Conservation (phyloP, 805 yeast species). For the Priceomyces haplophilus region DNA sequence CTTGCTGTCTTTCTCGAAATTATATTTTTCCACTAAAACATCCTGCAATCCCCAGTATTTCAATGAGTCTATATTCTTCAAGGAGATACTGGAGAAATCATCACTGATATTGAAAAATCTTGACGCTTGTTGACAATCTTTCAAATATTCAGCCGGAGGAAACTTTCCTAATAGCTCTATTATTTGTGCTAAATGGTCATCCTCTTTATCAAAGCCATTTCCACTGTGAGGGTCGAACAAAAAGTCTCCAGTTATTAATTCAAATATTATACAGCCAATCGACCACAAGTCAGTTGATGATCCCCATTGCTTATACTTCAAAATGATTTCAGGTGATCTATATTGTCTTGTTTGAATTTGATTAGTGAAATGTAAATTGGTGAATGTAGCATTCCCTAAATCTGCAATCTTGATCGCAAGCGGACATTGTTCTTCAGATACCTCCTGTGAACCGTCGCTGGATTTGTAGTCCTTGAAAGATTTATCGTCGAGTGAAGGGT, state of each 20-base stretch:
- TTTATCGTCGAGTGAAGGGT: conserved; percentile 33
- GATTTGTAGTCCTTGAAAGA: conserved; percentile 2
- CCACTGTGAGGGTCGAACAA: conserved; percentile 60
- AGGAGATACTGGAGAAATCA: conserved; percentile 22
- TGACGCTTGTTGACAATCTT: conserved; percentile 36
- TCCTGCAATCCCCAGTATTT: conserved; percentile 51
- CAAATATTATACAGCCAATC: conserved; percentile 56
- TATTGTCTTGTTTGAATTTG: conserved; percentile 92
- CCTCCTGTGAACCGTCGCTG: background rate
- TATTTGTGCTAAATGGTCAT: conserved; percentile 62
- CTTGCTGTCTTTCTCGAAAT: conserved; percentile 33
- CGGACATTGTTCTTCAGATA: background rate
- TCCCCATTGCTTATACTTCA: conserved; percentile 51
- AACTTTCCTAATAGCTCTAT: conserved; percentile 50
- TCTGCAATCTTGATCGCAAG: conserved; percentile 76
- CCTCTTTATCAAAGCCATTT: conserved; percentile 47
- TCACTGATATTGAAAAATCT: conserved; percentile 39
- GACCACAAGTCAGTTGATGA: conserved; percentile 64
- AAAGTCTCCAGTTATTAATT: conserved; percentile 59
- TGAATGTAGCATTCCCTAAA: conserved; percentile 88
- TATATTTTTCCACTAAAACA: conserved; percentile 49
- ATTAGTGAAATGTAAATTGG: conserved; percentile 75
- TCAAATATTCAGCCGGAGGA: conserved; percentile 38
- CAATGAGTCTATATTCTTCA: conserved; percentile 45
- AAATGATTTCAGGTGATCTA: conserved; percentile 73